phyloP scores from a whole-genome alignment of 2,329 filamentous ascomycete species.

The Pseudofabraea citricarpa region DNA sequence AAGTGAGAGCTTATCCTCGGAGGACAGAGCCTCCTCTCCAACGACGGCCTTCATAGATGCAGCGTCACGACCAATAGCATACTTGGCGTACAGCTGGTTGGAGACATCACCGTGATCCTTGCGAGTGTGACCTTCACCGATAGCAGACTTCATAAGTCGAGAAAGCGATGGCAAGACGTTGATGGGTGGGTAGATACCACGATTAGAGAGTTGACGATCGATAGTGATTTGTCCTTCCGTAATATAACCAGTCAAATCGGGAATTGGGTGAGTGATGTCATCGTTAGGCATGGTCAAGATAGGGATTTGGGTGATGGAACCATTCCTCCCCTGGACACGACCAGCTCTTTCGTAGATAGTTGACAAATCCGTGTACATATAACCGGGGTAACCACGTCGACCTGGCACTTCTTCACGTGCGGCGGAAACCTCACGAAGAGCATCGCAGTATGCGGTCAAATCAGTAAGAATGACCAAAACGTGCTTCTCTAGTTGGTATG shows the following conservation, averaged over 20 bases:
- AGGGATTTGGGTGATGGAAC: conserved; percentile 98
- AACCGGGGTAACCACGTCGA: conserved; percentile 98
- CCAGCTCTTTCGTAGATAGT: conserved; percentile 99
- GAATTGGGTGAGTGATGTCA: conserved; percentile 98
- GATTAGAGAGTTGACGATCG: conserved; percentile 90
- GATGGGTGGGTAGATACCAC: conserved; percentile 97
- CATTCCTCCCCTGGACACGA: conserved; percentile 93
- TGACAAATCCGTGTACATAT: conserved; percentile 99
- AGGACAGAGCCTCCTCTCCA: conserved; percentile 91
- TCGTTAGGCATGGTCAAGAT: conserved; percentile 99
- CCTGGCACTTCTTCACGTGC: conserved; percentile 98
- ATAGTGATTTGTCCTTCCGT: conserved; percentile 98
- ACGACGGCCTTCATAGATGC: conserved; percentile 99
- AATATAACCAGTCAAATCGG: conserved; percentile 97
- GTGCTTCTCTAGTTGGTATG: conserved; percentile 99
- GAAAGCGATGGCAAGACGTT: conserved; percentile 97
- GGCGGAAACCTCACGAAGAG: conserved; percentile 95
- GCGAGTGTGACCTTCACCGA: conserved; percentile 93
- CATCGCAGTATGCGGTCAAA: conserved; percentile 96
- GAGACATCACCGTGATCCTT: conserved; percentile 98
- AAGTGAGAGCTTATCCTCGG: conserved; percentile 94
- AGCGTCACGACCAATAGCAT: conserved; percentile 96
- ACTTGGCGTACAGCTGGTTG: conserved; percentile 99
- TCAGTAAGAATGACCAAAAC: conserved; percentile 98
- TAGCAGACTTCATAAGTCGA: conserved; percentile 99